These are phyloP conservation scores for Madurella mycetomatis DNA, from an alignment of 2,329 filamentous ascomycete genomes.

Conservation along the genomic window DNA sequence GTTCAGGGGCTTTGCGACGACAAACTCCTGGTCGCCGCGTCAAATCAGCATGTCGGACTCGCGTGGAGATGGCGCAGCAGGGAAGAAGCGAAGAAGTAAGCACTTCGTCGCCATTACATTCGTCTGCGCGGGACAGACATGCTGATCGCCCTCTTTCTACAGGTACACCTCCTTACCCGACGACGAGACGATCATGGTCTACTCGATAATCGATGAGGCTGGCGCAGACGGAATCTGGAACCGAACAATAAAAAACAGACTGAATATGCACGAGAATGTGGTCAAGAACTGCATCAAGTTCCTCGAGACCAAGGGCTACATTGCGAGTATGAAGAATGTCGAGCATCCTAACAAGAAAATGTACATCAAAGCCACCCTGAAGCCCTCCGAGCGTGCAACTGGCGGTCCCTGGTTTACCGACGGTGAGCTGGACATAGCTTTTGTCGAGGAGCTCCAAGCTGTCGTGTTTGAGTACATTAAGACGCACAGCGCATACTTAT, in stretches of 20 bases:
- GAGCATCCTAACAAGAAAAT: conserved; percentile 89
- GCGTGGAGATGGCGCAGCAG: conserved; percentile 56
- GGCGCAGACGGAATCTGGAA: conserved; percentile 87
- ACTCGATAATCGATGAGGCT: conserved; percentile 81
- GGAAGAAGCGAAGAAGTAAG: conserved; percentile 59
- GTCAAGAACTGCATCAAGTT: conserved; percentile 79
- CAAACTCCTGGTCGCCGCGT: conserved; percentile 52
- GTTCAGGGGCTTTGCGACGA: conserved; percentile 57
- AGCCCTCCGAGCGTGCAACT: conserved; percentile 83
- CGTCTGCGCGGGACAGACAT: not conserved
- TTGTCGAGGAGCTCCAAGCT: conserved; percentile 72
- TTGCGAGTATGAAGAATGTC: conserved; percentile 86
- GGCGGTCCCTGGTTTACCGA: conserved; percentile 95
- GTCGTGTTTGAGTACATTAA: conserved; percentile 72
- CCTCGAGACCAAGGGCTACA: conserved; percentile 75
- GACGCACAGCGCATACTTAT: conserved; percentile 64
- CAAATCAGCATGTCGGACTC: conserved; percentile 39
- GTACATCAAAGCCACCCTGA: conserved; percentile 85
- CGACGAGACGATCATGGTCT: conserved; percentile 79
- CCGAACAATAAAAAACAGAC: conserved; percentile 72
- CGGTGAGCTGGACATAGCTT: conserved; percentile 80
- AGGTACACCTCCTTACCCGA: conserved; percentile 58
- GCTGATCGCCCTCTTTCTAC: not conserved
- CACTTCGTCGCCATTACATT: conserved; percentile 19
- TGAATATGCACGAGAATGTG: conserved; percentile 78